Percentiles rank a stretch among this genome's conserved stretches.
Evolutionary conservation across 208 protist species (phyloP).

Genomic region (Porcisia hertigi): DNA sequence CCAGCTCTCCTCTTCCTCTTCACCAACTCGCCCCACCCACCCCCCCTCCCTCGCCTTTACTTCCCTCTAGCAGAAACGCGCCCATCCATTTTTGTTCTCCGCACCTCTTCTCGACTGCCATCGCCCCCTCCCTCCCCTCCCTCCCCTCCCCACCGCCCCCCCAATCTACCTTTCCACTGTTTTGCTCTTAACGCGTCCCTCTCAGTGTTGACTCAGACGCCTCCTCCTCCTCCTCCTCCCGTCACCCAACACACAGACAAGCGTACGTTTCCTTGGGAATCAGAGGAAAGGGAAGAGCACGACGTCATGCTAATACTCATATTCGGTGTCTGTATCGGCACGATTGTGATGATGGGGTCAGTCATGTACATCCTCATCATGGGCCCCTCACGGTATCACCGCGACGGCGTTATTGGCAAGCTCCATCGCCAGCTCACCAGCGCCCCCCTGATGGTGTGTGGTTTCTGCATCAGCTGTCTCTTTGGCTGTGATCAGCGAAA

Average conservation of each 20-base stretch:
- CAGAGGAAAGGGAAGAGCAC: background rate
- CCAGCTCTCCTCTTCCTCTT: background rate
- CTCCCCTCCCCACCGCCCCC: too few relatives aligned
- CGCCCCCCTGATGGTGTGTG: slow-evolving; percentile 38
- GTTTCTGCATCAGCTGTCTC: slow-evolving; percentile 52
- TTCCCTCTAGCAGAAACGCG: too few relatives aligned
- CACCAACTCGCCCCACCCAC: background rate
- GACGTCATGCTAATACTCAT: slow-evolving; percentile 19
- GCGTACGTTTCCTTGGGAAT: background rate
- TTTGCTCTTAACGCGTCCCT: too few relatives aligned
- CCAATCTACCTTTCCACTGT: too few relatives aligned
- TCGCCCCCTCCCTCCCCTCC: too few relatives aligned
- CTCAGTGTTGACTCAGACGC: background rate
- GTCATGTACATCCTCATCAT: slow-evolving; percentile 91
- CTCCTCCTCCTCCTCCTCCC: background rate
- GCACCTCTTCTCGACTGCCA: too few relatives aligned
- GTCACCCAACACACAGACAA: background rate
- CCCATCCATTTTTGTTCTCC: too few relatives aligned
- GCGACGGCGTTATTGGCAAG: slow-evolving; percentile 78
- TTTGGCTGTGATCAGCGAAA: slow-evolving; percentile 49
- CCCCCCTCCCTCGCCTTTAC: background rate
- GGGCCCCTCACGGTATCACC: slow-evolving; percentile 87
- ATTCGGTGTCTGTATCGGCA: slow-evolving; percentile 37
- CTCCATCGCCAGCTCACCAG: slow-evolving; percentile 42
- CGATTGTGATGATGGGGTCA: slow-evolving; percentile 41